Percentiles rank a stretch among this genome's conserved stretches.
These are phyloP conservation scores for Aeminium ludgeri DNA, from an alignment of 495 filamentous ascomycete genomes.

Conservation along the genomic window DNA sequence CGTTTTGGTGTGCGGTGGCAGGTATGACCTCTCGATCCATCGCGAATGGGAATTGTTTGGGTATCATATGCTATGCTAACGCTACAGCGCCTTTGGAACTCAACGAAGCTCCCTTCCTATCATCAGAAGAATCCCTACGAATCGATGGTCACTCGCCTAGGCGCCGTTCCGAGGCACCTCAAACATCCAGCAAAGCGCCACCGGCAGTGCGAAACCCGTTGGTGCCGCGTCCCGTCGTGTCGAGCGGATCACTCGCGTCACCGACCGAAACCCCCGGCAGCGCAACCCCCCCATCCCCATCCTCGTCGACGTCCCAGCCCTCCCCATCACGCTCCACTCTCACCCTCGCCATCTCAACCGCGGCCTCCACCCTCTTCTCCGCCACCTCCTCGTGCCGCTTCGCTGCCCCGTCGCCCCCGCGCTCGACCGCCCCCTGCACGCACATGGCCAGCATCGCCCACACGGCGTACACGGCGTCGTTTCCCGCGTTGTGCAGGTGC, in stretches of 20 bases:
- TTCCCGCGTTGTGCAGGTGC: conserved; percentile 83
- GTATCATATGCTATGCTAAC: no score
- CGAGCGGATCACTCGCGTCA: background rate
- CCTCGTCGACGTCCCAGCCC: conserved; percentile 13
- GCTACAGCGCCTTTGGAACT: no score
- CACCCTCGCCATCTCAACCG: conserved; percentile 7
- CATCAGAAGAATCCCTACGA: no score
- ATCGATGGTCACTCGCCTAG: no score
- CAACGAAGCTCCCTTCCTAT: no score
- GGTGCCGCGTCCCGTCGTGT: background rate
- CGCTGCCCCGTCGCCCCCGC: conserved; percentile 6
- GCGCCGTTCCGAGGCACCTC: no score
- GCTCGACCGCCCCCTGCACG: conserved; percentile 10
- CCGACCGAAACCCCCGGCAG: background rate
- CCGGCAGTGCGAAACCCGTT: background rate
- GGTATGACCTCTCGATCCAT: no score
- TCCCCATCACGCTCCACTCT: conserved; percentile 7
- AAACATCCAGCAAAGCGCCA: conserved; percentile 17
- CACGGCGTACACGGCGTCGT: conserved; percentile 78
- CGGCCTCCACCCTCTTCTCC: conserved; percentile 5
- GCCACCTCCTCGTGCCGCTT: conserved; percentile 11
- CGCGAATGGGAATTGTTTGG: no score
- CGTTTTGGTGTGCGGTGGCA: no score
- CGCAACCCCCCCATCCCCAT: background rate
- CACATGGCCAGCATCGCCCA: conserved; percentile 52